A percentile compares a stretch with the other conserved stretches of the same genome.
Conservation (phyloP, 148 eudicot genomes). For the Rheum nobile region DNA sequence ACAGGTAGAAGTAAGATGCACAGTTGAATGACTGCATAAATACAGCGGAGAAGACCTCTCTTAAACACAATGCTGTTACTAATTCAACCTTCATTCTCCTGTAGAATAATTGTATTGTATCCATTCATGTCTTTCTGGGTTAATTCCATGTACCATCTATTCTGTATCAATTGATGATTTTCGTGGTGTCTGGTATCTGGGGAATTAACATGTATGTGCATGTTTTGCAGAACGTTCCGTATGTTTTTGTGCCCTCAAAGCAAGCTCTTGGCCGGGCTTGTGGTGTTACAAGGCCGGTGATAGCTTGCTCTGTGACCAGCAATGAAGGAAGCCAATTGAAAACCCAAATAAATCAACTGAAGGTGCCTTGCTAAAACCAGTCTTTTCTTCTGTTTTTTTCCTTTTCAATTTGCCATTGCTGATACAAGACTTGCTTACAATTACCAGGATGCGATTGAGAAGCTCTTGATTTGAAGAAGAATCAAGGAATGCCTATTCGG, state of each 20-base stretch:
- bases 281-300: slow-evolving; percentile 90
- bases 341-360: slow-evolving; percentile 77
- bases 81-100: too few species aligned
- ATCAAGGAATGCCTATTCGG: slow-evolving; percentile 32
- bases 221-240: slow-evolving; percentile 75
- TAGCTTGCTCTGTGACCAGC: slow-evolving; percentile 87
- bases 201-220: not conserved
- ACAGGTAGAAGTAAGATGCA: not conserved
- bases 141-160: not conserved
- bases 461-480: slow-evolving; percentile 54
- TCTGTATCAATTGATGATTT: not conserved
- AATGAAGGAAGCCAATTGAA: slow-evolving; percentile 92
- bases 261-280: slow-evolving; percentile 97
- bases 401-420: not conserved
- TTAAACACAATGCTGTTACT: too few species aligned
- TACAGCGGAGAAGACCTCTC: too few species aligned
- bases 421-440: not conserved
- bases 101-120: too few species aligned
- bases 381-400: not conserved
- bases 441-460: slow-evolving; percentile 82
- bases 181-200: not conserved
- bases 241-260: slow-evolving; percentile 87
- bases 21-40: not conserved
- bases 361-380: slow-evolving; percentile 27
- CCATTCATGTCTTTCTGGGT: not conserved